Evolutionary conservation across 192 early-diverging fungal species (phyloP), one percentile per base, ranked within the genome.

Genomic region (Phycomyces nitens): DNA sequence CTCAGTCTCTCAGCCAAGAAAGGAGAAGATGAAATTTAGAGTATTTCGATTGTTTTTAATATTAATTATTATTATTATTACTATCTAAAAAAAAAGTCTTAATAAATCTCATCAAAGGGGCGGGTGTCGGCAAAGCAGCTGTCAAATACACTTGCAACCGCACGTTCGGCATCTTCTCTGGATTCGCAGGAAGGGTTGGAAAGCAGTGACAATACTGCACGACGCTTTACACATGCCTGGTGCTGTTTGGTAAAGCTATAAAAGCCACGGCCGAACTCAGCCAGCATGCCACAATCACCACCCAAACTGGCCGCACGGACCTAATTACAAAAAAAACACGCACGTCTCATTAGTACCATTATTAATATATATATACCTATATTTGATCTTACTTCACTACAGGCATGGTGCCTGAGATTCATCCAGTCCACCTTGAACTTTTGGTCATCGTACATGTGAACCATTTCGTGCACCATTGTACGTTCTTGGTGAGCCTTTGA

Each of bases 21-120:
- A 34, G 29, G 29, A 34, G 29, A 34, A 34, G 7, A 34, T 34
- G 29, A 34, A 34, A 5, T 34, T 34, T 7, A 34, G 3, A 34
- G 29, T 34, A 34, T 34, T 34, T 7, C 29, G 7, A 34, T 34
- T 34, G 29, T 34, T n/a, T n/a, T n/a, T n/a, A n/a, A n/a, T n/a
- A n/a, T n/a, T n/a, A n/a, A n/a, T n/a, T n/a, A n/a, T n/a, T n/a
- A 34, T 34, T 34, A 2, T 34, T 7, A 34, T 5, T 34, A 5
- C 7, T 34, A 5, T 34, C 7, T 34, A 50, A 50, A 50, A 21
- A 50, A 49, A 18, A 49, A 49, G 38, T 12, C 63, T 69, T 80
- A 87, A 66, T 92, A 90, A 64, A 98, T 94, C 76, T 98, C 95
- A 72, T 96, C 94, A 75, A 95, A 98, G 0, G 95, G 95, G 49